A percentile compares a stretch with the other conserved stretches of the same genome.
Evolutionary conservation across 2,329 filamentous ascomycete genomes (phyloP).

Genomic region (Verticillium zaregamsianum): DNA sequence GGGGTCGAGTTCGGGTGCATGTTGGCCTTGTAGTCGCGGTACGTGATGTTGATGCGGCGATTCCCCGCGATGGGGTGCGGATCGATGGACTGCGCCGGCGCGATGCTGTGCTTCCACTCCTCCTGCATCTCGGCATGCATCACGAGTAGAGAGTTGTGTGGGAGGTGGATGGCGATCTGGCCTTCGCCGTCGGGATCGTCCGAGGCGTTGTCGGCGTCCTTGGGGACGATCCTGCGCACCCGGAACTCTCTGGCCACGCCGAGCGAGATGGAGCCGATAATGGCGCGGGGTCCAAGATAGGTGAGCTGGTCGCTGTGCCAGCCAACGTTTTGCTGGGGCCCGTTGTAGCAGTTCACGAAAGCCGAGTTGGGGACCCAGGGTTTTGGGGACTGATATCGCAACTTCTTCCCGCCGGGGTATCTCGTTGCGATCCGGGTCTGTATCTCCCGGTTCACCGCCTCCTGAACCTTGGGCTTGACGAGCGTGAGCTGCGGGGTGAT

Average conservation of each 20-base stretch:
- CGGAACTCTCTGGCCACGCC: conserved; percentile 94
- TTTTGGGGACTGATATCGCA: conserved; percentile 70
- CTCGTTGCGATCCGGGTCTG: conserved; percentile 61
- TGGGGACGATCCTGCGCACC: conserved; percentile 70
- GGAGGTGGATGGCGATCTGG: conserved; percentile 88
- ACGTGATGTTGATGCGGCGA: conserved; percentile 88
- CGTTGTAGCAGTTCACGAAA: conserved; percentile 92
- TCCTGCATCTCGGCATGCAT: conserved; percentile 99
- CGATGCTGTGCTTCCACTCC: conserved; percentile 88
- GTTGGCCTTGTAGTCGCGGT: conserved; percentile 75
- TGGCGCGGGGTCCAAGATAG: conserved; percentile 81
- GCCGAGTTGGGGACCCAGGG: conserved; percentile 84
- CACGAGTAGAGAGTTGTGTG: conserved; percentile 87
- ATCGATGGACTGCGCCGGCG: conserved; percentile 70
- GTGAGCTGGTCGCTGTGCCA: conserved; percentile 93
- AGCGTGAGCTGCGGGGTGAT: conserved; percentile 70
- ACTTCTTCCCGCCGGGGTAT: conserved; percentile 67
- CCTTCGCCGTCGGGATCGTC: conserved; percentile 63
- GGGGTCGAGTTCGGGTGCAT: conserved; percentile 78
- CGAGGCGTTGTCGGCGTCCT: conserved; percentile 38
- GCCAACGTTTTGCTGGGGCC: conserved; percentile 76
- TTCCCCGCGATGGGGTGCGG: conserved; percentile 80
- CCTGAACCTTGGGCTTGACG: conserved; percentile 66
- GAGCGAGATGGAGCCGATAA: conserved; percentile 86
- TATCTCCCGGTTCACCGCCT: conserved; percentile 76